Base-by-base conservation (phyloP, 2,329 filamentous ascomycete species). In the Aspergillus neotritici region DNA sequence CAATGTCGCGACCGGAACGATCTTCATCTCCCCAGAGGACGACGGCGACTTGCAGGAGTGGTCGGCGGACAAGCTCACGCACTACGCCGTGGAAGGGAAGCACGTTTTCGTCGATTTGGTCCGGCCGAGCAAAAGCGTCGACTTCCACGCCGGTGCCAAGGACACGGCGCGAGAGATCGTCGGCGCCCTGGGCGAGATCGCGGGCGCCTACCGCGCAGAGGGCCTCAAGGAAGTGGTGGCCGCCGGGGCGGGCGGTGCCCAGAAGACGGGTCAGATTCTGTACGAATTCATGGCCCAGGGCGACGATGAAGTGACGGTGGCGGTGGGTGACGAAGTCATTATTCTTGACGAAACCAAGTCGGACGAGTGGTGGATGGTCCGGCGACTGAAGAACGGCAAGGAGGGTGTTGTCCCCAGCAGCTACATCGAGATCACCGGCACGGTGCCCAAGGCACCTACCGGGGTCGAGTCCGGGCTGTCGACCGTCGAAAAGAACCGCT, bases 281-380 rank as follows among this genome's bases (percentile, higher is more conserved):
- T 97, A 96, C 63, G 91, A 97, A 61, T 98, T 98, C 64, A 86
- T 88, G 81, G 93, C 93, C 0, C 91, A 97, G 64, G 90, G 90
- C 30, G 87, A 95, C 6, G 93, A 98, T 57, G 93, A 98, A 67
- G 91, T 98, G 37, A 95, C 88, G 0, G 93, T 98, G 36, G 83
- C 80, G 17, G 78, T 85, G 15, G 93, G 86, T 32, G 93, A 98
- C 61, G 91, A 98, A 60, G 91, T 98, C 32, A 72, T 94, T 34
- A 74, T 98, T 41, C 66, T 97, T 43, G 91, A 98, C 61, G 89
- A 96, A 60, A 80, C 76, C 29, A 93, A 90, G 68, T 96, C 90
- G 50, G 89, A 96, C 46, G 93, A 98, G 63, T 98, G 93, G 93
- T 97, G 93, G 91, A 89, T 93, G 73, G 88, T 98, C 30, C 81